Conservation (phyloP, 352 stramenopile genomes). For the Pythium diclinum region DNA sequence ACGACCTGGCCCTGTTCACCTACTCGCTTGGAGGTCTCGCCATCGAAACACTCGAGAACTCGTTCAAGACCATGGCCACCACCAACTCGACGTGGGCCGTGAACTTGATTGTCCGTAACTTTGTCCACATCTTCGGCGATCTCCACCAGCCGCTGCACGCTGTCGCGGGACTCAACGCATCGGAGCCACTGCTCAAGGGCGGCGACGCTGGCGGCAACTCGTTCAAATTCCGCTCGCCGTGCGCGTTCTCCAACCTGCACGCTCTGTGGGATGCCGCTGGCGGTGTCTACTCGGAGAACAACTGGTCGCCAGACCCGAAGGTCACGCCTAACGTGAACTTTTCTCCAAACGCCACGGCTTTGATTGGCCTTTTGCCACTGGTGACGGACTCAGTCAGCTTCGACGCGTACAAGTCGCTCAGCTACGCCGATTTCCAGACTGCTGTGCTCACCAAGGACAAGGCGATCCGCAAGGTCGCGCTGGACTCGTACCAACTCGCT, state of each 20-base stretch:
- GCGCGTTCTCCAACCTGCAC: slow-evolving; percentile 58
- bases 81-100: slow-evolving; percentile 54
- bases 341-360: slow-evolving; percentile 40
- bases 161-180: slow-evolving; percentile 23
- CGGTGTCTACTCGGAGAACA: slow-evolving; percentile 47
- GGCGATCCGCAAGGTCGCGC: slow-evolving; percentile 17
- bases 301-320: slow-evolving; percentile 39
- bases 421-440: slow-evolving; percentile 18
- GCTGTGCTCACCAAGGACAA: slow-evolving; percentile 23
- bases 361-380: slow-evolving; percentile 27
- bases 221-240: slow-evolving; percentile 13
- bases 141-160: slow-evolving; percentile 55
- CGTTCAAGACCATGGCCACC: slow-evolving; percentile 44
- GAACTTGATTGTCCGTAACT: slow-evolving; percentile 54
- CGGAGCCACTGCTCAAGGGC: background rate
- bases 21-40: slow-evolving; percentile 41
- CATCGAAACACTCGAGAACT: slow-evolving; percentile 38
- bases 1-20: slow-evolving; percentile 6
- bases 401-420: slow-evolving; percentile 12
- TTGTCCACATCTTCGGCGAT: slow-evolving; percentile 66
- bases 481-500: slow-evolving; percentile 33
- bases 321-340: slow-evolving; percentile 13
- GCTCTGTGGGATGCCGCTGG: slow-evolving; percentile 56
- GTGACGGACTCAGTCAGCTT: slow-evolving; percentile 18
- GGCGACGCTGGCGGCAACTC: background rate